phyloP scores from a whole-genome alignment of 106 monocot species.

The Narthecium ossifragum region DNA sequence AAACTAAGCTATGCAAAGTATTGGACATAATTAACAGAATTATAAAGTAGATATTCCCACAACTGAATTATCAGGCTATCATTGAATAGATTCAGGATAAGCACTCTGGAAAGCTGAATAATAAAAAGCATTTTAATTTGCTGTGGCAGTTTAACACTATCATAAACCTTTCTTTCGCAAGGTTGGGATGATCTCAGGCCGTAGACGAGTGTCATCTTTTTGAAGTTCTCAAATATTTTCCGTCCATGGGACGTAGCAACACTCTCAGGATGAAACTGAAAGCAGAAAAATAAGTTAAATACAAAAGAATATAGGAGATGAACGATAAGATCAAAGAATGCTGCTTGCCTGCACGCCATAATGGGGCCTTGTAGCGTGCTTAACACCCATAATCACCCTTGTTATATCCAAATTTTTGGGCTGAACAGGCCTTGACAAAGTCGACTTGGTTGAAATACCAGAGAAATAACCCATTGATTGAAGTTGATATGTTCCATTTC shows the following conservation, averaged over 20 bases:
- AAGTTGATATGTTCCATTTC: constrained; percentile 10
- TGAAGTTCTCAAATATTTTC: constrained; percentile 90
- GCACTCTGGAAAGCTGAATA: no score
- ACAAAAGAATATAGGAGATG: not conserved
- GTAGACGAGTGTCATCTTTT: constrained; percentile 60
- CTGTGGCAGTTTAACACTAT: constrained; percentile 79
- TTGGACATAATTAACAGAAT: no score
- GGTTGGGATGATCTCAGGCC: constrained; percentile 37
- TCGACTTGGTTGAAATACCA: constrained; percentile 12
- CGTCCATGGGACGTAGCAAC: constrained; percentile 80
- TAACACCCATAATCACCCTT: constrained; percentile 80
- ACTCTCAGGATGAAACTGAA: constrained; percentile 98
- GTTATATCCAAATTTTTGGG: constrained; percentile 8
- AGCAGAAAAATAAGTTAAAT: constrained; percentile 3
- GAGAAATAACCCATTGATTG: constrained; percentile 15
- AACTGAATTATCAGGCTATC: no score
- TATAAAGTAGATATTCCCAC: no score
- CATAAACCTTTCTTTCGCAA: constrained; percentile 80
- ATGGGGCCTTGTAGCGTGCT: constrained; percentile 70
- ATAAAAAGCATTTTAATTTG: no score
- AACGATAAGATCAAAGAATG: not conserved
- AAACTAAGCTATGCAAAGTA: no score
- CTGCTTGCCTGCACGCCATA: constrained; percentile 86
- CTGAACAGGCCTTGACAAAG: constrained; percentile 3
- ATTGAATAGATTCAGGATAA: no score